Conservation (phyloP, 441 rosid species). For the Geranium incanum region DNA sequence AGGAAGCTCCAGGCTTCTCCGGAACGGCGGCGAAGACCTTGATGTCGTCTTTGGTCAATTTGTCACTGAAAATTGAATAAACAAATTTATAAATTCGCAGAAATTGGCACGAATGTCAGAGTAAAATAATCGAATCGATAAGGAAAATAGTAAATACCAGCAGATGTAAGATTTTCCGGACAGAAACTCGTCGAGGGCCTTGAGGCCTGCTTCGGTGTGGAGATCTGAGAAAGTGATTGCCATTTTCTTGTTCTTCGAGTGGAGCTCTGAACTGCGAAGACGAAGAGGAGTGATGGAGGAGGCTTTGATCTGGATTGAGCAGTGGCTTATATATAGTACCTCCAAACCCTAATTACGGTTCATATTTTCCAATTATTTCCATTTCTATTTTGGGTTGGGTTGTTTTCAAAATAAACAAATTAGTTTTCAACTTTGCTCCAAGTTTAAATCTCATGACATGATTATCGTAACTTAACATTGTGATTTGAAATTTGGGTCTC, state of each 20-base stretch:
- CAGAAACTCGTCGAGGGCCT: constrained; percentile 48
- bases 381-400: too few species aligned
- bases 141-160: not conserved
- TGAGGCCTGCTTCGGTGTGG: constrained; percentile 50
- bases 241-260: constrained; percentile 26
- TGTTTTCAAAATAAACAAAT: too few species aligned
- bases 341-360: not conserved
- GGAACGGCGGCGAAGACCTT: constrained; percentile 74
- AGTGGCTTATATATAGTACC: not conserved
- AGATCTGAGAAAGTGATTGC: constrained; percentile 56
- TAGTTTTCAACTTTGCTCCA: too few species aligned
- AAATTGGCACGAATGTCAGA: not conserved
- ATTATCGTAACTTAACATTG: too few species aligned
- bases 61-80: not conserved
- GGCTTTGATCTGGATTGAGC: not conserved
- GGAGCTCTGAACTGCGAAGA: not conserved
- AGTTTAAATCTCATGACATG: too few species aligned
- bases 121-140: not conserved
- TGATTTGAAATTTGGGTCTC: too few species aligned
- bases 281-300: not conserved
- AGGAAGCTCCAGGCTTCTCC: constrained; percentile 38
- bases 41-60: constrained; percentile 56
- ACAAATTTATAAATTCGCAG: not conserved
- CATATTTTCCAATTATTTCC: too few species aligned
- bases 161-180: constrained; percentile 45